These are phyloP conservation scores for Mycena galericulata DNA, from an alignment of 768 basidiomycete genomes.

Conservation along the genomic window DNA sequence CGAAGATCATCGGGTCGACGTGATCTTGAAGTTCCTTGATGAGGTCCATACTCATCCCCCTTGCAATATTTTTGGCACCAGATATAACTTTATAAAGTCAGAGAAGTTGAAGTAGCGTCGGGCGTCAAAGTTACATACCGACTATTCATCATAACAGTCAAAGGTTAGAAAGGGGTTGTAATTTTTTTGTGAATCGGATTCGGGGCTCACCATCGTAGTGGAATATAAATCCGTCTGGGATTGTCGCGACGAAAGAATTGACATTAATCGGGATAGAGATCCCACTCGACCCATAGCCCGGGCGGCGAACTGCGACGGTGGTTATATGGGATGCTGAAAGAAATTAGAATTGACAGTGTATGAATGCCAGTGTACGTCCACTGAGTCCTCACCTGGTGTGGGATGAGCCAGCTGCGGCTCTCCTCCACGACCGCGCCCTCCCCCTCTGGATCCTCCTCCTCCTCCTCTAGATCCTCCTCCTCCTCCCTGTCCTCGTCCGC, in stretches of 20 bases:
- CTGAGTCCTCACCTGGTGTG: too few relatives aligned
- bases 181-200: too few relatives aligned
- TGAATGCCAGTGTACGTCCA: too few relatives aligned
- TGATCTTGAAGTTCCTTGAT: conserved; percentile 59
- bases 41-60: conserved; percentile 60
- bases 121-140: too few relatives aligned
- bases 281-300: conserved; percentile 66
- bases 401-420: too few relatives aligned
- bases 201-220: conserved; percentile 87
- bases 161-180: background rate
- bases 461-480: too few relatives aligned
- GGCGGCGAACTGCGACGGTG: conserved; percentile 73
- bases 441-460: too few relatives aligned
- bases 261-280: conserved; percentile 47
- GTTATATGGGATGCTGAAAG: conserved; percentile 45
- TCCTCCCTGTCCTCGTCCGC: too few relatives aligned
- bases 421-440: too few relatives aligned
- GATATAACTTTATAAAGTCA: conserved; percentile 55
- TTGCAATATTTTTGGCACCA: conserved; percentile 62
- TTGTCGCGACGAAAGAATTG: conserved; percentile 66
- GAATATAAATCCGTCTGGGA: conserved; percentile 68
- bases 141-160: background rate
- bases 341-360: too few relatives aligned
- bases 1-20: conserved; percentile 60
- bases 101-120: background rate